Evolutionary conservation across 2,329 filamentous ascomycete genomes (phyloP), one percentile per base, ranked within the genome.

Genomic region (Juglanconis oblonga): DNA sequence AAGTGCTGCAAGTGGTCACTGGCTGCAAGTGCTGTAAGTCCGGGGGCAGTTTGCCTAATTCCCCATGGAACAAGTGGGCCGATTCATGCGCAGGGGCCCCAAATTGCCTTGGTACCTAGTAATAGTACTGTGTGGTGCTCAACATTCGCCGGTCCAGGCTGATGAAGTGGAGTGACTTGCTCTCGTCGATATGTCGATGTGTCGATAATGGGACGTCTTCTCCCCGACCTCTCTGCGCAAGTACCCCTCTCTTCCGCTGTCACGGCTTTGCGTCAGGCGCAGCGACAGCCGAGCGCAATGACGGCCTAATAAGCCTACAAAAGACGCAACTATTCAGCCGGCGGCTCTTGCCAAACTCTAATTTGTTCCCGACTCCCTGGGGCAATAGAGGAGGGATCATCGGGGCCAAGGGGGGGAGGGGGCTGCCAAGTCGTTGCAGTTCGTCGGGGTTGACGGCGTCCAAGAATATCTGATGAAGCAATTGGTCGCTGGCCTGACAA

Each of bases 1-100:
- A 24, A 24, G 24, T 33, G 45, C 40, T 32, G n/a, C 42, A 53
- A 35, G 33, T 32, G 56, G 40, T 53, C 33, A 58, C 40, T 58
- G 24, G 24, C 24, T 24, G 42, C 45, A 48, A 29, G 55, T 56
- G 59, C 61, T 58, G 58, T 48, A 58, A 54, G 51, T 55, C 58
- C 61, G 61, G 58, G 24, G 61, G 61, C 58, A 61, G 61, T 55
- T 55, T 62, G 58, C 51, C 58, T 61, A 60, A 61, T 61, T 60
- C 53, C 57, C 45, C 33, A 55, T 55, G 61, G 61, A 59, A 48
- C 40, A 47, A 48, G 53, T 48, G 55, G 45, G 47, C 14, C 17
- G 17, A 9, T 5, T 29, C 17, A 17, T 9, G 44, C 44, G 17
- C 44, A 47, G 44, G n/a, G 17, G 17, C 44, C 44, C 13, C n/a